These are phyloP conservation scores for Podaxis mareebaensis DNA, from an alignment of 768 basidiomycete species.

Conservation along the genomic window DNA sequence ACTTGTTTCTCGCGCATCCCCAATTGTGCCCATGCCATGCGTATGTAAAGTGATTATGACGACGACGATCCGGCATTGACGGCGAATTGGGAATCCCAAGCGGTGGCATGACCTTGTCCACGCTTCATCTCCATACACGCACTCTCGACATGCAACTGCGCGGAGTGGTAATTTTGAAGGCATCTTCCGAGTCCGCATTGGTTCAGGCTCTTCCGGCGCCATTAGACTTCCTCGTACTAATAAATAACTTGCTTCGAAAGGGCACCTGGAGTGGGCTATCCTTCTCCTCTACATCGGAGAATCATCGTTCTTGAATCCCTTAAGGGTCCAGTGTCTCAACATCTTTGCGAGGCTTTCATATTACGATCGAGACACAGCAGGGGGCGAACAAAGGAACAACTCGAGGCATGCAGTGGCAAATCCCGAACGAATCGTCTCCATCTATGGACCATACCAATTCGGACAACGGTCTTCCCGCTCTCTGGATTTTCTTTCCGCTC, in stretches of 20 bases:
- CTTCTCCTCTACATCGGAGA: background rate
- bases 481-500: background rate
- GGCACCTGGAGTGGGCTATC: background rate
- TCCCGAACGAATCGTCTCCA: background rate
- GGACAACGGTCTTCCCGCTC: background rate
- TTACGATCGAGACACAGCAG: background rate
- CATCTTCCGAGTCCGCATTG: slow-evolving; percentile 9
- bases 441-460: background rate
- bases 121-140: background rate
- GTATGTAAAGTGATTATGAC: background rate
- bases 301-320: background rate
- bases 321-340: background rate
- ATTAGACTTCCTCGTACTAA: background rate
- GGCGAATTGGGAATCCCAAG: background rate
- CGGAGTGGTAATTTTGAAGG: slow-evolving; percentile 3
- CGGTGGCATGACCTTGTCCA: background rate
- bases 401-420: background rate
- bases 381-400: background rate
- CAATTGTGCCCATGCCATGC: background rate
- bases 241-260: background rate
- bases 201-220: background rate
- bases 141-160: background rate
- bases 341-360: background rate
- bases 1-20: background rate
- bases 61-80: slow-evolving; percentile 5